A percentile compares a stretch with the other conserved stretches of the same genome.
These are phyloP conservation scores for Penicillium salamii DNA, from an alignment of 495 filamentous ascomycete species.

Conservation along the genomic window DNA sequence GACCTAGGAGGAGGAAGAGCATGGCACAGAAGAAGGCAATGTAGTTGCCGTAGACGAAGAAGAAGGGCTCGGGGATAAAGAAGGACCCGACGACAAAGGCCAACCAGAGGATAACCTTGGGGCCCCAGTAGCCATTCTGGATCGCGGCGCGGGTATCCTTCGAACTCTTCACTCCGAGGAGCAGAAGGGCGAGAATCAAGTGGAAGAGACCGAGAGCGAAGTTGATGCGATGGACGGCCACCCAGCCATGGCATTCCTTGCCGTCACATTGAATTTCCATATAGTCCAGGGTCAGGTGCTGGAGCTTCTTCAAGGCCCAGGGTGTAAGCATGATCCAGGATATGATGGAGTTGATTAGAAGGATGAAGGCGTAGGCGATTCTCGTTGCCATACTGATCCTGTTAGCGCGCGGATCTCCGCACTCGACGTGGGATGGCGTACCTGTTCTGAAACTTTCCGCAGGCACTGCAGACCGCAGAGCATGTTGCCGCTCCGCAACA, in stretches of 20 bases:
- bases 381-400: conserved; percentile 80
- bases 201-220: conserved; percentile 96
- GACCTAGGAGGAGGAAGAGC: conserved; percentile 87
- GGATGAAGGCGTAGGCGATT: conserved; percentile 95
- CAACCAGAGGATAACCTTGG: conserved; percentile 83
- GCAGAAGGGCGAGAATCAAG: conserved; percentile 73
- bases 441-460: conserved; percentile 96
- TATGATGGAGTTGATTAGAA: conserved; percentile 91
- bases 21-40: conserved; percentile 85
- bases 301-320: conserved; percentile 94
- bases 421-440: conserved; percentile 28
- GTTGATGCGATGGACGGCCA: conserved; percentile 95
- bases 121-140: conserved; percentile 95
- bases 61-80: conserved; percentile 93
- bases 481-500: conserved; percentile 96
- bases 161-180: conserved; percentile 84
- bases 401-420: conserved; percentile 11
- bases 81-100: conserved; percentile 84
- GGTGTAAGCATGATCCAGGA: conserved; percentile 99
- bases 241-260: conserved; percentile 90
- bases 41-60: conserved; percentile 94
- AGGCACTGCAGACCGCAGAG: conserved; percentile 88
- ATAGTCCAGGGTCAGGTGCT: conserved; percentile 88
- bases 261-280: conserved; percentile 89
- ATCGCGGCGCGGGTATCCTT: conserved; percentile 82